These are phyloP conservation scores for Allium sativum DNA, from an alignment of 106 monocot genomes.

Conservation along the genomic window DNA sequence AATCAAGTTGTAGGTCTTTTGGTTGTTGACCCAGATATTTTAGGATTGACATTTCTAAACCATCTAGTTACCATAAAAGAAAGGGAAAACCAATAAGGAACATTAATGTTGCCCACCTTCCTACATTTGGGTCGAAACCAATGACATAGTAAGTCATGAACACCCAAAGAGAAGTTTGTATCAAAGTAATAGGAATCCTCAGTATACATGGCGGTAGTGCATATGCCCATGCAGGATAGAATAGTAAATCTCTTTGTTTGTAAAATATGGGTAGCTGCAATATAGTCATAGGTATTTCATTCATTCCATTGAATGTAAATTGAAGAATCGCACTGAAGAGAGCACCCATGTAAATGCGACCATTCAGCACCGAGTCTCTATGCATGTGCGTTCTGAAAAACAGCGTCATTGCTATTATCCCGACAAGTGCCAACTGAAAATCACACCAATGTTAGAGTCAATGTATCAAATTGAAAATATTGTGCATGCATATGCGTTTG, in stretches of 20 bases:
- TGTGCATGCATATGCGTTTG: too few species aligned
- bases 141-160: constrained; percentile 58
- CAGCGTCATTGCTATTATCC: constrained; percentile 49
- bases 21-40: too few species aligned
- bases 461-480: too few species aligned
- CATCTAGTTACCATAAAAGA: too few species aligned
- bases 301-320: constrained; percentile 49
- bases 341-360: constrained; percentile 50
- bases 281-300: constrained; percentile 52
- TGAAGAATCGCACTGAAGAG: constrained; percentile 34
- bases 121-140: constrained; percentile 47
- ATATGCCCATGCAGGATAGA: constrained; percentile 75
- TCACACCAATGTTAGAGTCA: too few species aligned
- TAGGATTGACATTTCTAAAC: too few species aligned
- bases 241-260: constrained; percentile 69
- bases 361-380: constrained; percentile 17
- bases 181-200: constrained; percentile 55
- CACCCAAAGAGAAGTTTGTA: constrained; percentile 38
- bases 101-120: constrained; percentile 22
- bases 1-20: too few species aligned
- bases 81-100: too few species aligned
- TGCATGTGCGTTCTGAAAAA: constrained; percentile 63
- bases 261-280: constrained; percentile 64
- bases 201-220: constrained; percentile 60
- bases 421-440: constrained; percentile 35